These are phyloP conservation scores for Malus domestica DNA, from an alignment of 306 rosid species.

Conservation along the genomic window DNA sequence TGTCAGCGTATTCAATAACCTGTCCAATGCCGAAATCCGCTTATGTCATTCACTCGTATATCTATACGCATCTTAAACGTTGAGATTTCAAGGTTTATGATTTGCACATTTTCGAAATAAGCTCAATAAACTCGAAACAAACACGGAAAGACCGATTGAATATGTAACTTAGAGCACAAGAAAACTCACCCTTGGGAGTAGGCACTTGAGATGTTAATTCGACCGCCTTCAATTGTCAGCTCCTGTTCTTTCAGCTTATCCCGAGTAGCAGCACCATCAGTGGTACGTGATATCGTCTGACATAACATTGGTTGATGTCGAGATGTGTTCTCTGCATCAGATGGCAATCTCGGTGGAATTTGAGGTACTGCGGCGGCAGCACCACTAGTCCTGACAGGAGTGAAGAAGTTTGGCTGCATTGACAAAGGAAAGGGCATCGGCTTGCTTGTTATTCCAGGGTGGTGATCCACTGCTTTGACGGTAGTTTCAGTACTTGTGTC, in stretches of 20 bases:
- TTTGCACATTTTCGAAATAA: not conserved
- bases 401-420: conserved; percentile 48
- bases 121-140: not conserved
- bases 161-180: not conserved
- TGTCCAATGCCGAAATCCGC: conserved; percentile 25
- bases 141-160: not conserved
- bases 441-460: conserved; percentile 41
- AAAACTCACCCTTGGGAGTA: conserved; percentile 86
- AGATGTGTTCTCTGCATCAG: conserved; percentile 46
- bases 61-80: conserved; percentile 3
- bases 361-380: conserved; percentile 33
- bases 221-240: conserved; percentile 72
- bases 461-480: conserved; percentile 48
- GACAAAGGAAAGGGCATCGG: conserved; percentile 45
- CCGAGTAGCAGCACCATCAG: conserved; percentile 31
- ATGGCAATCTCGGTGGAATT: conserved; percentile 36
- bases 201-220: conserved; percentile 79
- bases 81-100: not conserved
- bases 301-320: conserved; percentile 34
- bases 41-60: conserved; percentile 4
- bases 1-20: conserved; percentile 80
- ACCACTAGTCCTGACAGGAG: conserved; percentile 34
- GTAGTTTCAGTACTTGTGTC: conserved; percentile 51
- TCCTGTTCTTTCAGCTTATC: conserved; percentile 81
- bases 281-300: conserved; percentile 32